Evolutionary conservation across 2,329 filamentous ascomycete genomes (phyloP).

Genomic region (Trichophyton mentagrophytes): DNA sequence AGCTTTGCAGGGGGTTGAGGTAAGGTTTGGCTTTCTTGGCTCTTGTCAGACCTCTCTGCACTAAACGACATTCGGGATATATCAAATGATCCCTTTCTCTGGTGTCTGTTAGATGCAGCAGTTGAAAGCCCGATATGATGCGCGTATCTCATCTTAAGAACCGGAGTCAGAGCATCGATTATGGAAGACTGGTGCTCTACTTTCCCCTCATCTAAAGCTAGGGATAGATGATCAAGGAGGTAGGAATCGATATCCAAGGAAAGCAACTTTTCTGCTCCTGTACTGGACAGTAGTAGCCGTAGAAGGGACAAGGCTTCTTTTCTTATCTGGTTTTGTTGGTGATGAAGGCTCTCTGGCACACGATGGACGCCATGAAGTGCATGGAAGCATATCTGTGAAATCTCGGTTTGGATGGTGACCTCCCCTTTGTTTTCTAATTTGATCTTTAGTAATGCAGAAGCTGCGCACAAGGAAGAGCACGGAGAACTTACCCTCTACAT

Average conservation of each 20-base stretch:
- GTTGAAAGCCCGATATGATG: conserved; percentile 23
- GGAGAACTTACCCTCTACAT: conserved; percentile 44
- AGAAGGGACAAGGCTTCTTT: conserved; percentile 57
- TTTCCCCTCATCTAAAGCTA: conserved; percentile 49
- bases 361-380: conserved; percentile 6
- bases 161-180: conserved; percentile 62
- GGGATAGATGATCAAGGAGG: conserved; percentile 55
- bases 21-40: conserved; percentile 24
- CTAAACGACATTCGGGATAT: conserved; percentile 34
- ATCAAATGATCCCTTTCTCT: conserved; percentile 29
- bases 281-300: conserved; percentile 33
- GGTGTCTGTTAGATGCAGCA: conserved; percentile 22
- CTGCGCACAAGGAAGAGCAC: not conserved
- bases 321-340: conserved; percentile 54
- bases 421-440: conserved; percentile 11
- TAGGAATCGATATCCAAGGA: conserved; percentile 51
- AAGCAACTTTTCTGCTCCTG: conserved; percentile 27
- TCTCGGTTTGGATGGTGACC: conserved; percentile 16
- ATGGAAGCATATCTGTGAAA: conserved; percentile 10
- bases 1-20: conserved; percentile 46
- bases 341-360: conserved; percentile 23
- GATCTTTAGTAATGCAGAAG: not conserved
- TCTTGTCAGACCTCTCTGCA: conserved; percentile 33
- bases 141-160: conserved; percentile 50
- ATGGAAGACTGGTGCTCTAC: conserved; percentile 63